Evolutionary conservation across 331 rosid genomes (phyloP), one percentile per base, ranked within the genome.

Genomic region (Spiraea crenata): DNA sequence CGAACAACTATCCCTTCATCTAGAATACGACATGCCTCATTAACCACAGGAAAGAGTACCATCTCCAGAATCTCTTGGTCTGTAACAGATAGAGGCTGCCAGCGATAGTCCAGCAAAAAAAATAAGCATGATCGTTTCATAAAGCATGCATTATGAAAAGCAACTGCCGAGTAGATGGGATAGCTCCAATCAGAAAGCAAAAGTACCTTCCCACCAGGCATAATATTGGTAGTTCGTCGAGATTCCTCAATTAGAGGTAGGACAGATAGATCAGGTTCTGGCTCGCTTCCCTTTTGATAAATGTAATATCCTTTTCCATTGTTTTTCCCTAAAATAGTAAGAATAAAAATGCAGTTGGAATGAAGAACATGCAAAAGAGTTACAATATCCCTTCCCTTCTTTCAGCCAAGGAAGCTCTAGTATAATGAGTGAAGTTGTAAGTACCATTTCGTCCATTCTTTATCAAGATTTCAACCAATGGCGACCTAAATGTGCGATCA

Each of bases 1-100:
- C 96, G 91, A 58, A 89, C 80, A 65, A 88, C 95, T 64, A 95
- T 66, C 74, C 86, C 92, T 65, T 91, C 99, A 4, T 89, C 98
- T 72, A 95, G 69, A 71, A 95, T 89, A 74, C 96, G 96, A 44
- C 99, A 95, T 71, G 96, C 92, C 83, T 95, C 99, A 39, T 95
- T 95, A 55, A 91, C 99, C 60, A 88, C 81, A 3, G 99, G 99
- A 77, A 95, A 95, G 74, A 95, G 93, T 67, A 95, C 58, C 92
- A 93, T 89, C 87, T 91, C 99, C 83, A 93, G 76, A 12, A 95
- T 85, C 67, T 95, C 95, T 76, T 86, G 92, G 80, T 95, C 99
- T 8, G 96, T 82, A 78, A 95, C 80, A 63, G 87, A 65, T 67
- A 91, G 65, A 20, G 98, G 88, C 99, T 95, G 90, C 80, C 59